Evolutionary conservation across 371 early-diverging fungal species (phyloP).

Genomic region (Saksenaea vasiformis): DNA sequence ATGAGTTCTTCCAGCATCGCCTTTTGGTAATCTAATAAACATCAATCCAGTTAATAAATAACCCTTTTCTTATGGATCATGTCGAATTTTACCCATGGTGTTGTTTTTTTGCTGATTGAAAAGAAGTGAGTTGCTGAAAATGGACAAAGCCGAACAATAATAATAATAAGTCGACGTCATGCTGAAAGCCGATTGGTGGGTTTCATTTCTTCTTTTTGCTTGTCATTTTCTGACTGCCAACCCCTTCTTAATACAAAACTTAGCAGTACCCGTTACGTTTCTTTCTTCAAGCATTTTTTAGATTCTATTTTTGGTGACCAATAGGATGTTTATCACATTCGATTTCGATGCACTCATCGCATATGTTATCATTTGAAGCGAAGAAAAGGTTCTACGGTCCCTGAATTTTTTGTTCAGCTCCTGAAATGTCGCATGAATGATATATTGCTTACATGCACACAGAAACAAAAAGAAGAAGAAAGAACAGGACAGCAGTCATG

Average conservation of each 20-base stretch:
- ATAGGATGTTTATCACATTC: too few relatives aligned
- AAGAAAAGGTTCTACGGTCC: not conserved
- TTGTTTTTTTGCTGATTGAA: not conserved
- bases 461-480: not conserved
- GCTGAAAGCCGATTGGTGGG: not conserved
- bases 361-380: not conserved
- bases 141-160: not conserved
- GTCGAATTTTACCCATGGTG: not conserved
- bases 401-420: not conserved
- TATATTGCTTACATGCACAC: not conserved
- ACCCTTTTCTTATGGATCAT: not conserved
- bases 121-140: too few relatives aligned
- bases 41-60: slow-evolving; percentile 15
- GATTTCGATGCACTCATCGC: too few relatives aligned
- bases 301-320: too few relatives aligned
- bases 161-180: not conserved
- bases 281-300: not conserved
- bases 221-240: too few relatives aligned
- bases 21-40: slow-evolving; percentile 61
- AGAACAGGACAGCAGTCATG: not conserved
- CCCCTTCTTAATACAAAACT: too few relatives aligned
- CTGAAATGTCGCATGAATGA: not conserved
- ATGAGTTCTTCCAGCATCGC: slow-evolving; percentile 81
- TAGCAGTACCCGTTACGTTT: too few relatives aligned
- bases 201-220: not conserved